Evolutionary conservation across 1,284 basidiomycete genomes (phyloP).

Genomic region (Melampsora americana): DNA sequence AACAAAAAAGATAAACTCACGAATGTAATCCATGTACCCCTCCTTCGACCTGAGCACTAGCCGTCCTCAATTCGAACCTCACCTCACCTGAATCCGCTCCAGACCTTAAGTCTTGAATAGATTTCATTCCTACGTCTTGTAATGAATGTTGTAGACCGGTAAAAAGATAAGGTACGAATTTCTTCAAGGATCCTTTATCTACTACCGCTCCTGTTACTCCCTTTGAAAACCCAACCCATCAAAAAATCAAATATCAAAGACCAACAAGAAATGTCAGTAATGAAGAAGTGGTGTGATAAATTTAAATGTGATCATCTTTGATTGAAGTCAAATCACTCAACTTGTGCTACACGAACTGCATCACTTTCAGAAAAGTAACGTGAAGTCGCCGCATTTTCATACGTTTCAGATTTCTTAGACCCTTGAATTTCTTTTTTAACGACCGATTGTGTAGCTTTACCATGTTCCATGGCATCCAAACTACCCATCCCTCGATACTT

Average conservation of each 20-base stretch:
- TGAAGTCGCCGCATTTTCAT: constrained; percentile 90
- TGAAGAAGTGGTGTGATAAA: not conserved
- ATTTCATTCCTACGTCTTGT: constrained; percentile 84
- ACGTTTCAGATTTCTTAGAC: constrained; percentile 55
- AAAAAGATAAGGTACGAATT: constrained; percentile 85
- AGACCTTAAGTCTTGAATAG: constrained; percentile 63
- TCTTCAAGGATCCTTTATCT: constrained; percentile 87
- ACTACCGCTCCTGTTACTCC: constrained; percentile 95
- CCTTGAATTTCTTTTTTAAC: constrained; percentile 48
- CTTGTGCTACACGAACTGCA: constrained; percentile 89
- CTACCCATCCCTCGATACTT: constrained; percentile 98
- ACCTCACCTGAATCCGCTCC: constrained; percentile 68
- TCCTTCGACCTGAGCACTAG: constrained; percentile 92
- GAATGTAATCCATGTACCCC: constrained; percentile 90
- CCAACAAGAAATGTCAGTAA: not conserved
- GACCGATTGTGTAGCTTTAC: constrained; percentile 59
- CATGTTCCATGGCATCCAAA: constrained; percentile 83
- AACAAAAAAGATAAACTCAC: constrained; percentile 56
- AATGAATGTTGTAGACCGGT: constrained; percentile 91
- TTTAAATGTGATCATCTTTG: too few relatives aligned
- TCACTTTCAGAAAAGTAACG: constrained; percentile 96
- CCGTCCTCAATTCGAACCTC: constrained; percentile 89
- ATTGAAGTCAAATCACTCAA: not conserved
- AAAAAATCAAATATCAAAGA: too few relatives aligned
- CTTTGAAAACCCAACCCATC: constrained; percentile 47